Evolutionary conservation across 108 stramenopile genomes (phyloP), one percentile per base, ranked within the genome.

Genomic region (Halocafeteria seosinensis): DNA sequence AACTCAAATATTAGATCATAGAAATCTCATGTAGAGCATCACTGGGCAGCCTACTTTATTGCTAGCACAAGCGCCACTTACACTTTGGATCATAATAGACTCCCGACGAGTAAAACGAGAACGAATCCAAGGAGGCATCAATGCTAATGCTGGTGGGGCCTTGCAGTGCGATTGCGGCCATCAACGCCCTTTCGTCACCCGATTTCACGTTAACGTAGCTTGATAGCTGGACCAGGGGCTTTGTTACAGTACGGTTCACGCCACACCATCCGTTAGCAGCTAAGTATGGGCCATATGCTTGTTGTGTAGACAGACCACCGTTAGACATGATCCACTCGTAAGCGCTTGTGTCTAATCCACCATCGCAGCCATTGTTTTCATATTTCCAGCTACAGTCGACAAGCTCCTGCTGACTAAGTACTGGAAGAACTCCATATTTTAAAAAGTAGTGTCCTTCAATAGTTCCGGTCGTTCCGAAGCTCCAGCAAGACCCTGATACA

Each of bases 391-490:
- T 32, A 65, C 73, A 74, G 52, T 67, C 67, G 62, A 74, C 60
- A 24, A 71, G 11, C 12, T 63, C 13, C 34, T 75, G 74, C n/a
- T 57, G 63, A 33, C 50, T 62, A 47, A 62, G 12, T 30, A 13
- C 26, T 0, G 53, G 11, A 12, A 47, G 32, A 23, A 26, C 27
- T 25, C 67, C 65, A 34, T 36, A 17, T 4, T 65, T 59, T n/a
- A 33, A 17, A 53, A 29, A 27, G 55, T 33, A 36, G 31, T 17
- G 17, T 17, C 62, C 68, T 24, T 50, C 68, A 50, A 83, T 67
- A 25, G 73, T 37, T 0, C 76, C 81, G 11, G 75, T 75, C 33
- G 81, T 62, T 3, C 78, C 77, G 78, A 81, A 81, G 17, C 78
- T 63, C 77, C 80, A 83, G 80, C 81, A 83, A 2, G 50, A 27